A percentile compares a stretch with the other conserved stretches of the same genome.
These are phyloP conservation scores for Inga oerstediana DNA, from an alignment of 306 rosid species.

Conservation along the genomic window DNA sequence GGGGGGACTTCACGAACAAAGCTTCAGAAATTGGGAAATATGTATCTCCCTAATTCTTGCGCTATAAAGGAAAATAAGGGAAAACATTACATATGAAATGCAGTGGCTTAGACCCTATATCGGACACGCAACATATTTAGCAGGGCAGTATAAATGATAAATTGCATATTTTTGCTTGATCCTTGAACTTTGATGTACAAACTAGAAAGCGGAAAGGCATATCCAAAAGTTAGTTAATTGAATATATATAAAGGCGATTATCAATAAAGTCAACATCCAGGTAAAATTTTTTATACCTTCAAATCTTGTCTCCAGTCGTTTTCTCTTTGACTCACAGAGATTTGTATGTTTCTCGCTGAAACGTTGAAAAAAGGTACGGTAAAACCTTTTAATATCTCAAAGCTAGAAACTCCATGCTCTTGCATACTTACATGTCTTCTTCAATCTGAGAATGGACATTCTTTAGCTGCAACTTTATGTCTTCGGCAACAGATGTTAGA, in stretches of 20 bases:
- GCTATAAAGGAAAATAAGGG: conserved; percentile 12
- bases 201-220: conserved; percentile 25
- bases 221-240: conserved; percentile 20
- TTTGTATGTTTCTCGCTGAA: conserved; percentile 74
- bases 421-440: conserved; percentile 68
- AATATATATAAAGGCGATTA: conserved; percentile 14
- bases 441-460: conserved; percentile 75
- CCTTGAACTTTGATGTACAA: conserved; percentile 10
- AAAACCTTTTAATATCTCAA: conserved; percentile 16
- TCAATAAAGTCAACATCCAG: conserved; percentile 31
- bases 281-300: conserved; percentile 57
- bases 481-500: conserved; percentile 67
- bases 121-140: neutral
- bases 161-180: neutral
- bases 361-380: conserved; percentile 22
- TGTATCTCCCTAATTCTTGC: neutral
- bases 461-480: conserved; percentile 72
- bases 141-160: conserved; percentile 7
- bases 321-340: conserved; percentile 72
- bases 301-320: conserved; percentile 64
- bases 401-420: conserved; percentile 37
- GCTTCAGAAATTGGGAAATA: neutral
- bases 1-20: neutral
- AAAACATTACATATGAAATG: conserved; percentile 23
- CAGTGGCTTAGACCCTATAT: neutral